Evolutionary conservation across 768 basidiomycete species (phyloP).

Genomic region (Tylopilus plumbeoviolaceoides): DNA sequence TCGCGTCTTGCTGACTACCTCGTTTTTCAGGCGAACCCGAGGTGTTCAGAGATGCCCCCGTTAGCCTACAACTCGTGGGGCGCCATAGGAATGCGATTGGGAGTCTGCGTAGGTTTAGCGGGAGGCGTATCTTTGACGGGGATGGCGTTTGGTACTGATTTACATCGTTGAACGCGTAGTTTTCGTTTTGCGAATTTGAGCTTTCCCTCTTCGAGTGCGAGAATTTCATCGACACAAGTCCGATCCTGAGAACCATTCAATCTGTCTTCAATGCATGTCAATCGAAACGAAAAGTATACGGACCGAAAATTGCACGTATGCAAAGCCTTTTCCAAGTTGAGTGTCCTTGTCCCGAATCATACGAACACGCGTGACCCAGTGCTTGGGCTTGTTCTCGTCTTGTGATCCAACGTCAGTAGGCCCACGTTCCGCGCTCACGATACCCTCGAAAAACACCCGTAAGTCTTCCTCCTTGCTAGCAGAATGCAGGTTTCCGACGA

Average conservation of each 20-base stretch:
- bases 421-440: slow-evolving; percentile 70
- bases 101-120: slow-evolving; percentile 3
- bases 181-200: slow-evolving; percentile 93
- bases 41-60: slow-evolving; percentile 52
- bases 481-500: slow-evolving; percentile 93
- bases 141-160: slow-evolving; percentile 50
- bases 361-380: slow-evolving; percentile 83
- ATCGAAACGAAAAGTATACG: background rate
- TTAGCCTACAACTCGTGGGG: slow-evolving; percentile 66
- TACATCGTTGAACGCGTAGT: slow-evolving; percentile 88
- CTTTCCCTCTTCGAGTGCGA: slow-evolving; percentile 71
- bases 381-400: slow-evolving; percentile 34
- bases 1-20: background rate
- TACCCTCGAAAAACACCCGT: slow-evolving; percentile 77
- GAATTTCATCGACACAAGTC: slow-evolving; percentile 87
- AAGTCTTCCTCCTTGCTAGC: slow-evolving; percentile 88
- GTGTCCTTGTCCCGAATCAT: slow-evolving; percentile 88
- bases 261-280: background rate
- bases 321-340: slow-evolving; percentile 93
- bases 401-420: slow-evolving; percentile 36
- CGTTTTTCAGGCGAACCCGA: slow-evolving; percentile 52
- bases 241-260: slow-evolving; percentile 61
- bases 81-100: slow-evolving; percentile 24
- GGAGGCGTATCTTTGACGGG: slow-evolving; percentile 13
- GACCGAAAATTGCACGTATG: slow-evolving; percentile 85